These are phyloP conservation scores for Mycena filopes DNA, from an alignment of 768 basidiomycete species.

Conservation along the genomic window DNA sequence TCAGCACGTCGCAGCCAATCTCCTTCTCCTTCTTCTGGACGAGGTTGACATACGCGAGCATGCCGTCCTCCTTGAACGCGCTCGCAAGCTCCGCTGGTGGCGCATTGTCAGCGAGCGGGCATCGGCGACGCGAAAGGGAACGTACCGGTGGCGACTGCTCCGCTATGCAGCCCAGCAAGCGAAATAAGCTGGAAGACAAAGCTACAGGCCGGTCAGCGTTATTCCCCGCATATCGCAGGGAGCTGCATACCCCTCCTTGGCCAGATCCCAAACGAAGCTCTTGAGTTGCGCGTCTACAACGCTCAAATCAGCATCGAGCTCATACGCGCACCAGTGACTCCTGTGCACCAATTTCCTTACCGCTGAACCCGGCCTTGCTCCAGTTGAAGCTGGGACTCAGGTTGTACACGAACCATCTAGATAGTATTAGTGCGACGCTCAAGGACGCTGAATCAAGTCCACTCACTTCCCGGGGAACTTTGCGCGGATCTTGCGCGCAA, in stretches of 20 bases:
- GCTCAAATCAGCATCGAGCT: no score
- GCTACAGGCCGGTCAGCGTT: conserved; percentile 47
- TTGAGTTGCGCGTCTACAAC: conserved; percentile 76
- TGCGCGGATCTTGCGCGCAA: conserved; percentile 80
- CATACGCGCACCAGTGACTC: no score
- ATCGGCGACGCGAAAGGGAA: conserved; percentile 3
- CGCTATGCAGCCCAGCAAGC: conserved; percentile 87
- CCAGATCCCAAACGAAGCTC: conserved; percentile 90
- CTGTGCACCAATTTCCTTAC: conserved; percentile 46
- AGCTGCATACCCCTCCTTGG: conserved; percentile 77
- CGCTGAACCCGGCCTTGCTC: conserved; percentile 83
- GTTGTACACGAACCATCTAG: conserved; percentile 95
- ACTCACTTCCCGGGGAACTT: conserved; percentile 77
- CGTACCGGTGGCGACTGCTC: conserved; percentile 80
- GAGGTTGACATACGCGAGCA: conserved; percentile 94
- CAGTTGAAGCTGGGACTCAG: conserved; percentile 96
- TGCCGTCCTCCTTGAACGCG: conserved; percentile 88
- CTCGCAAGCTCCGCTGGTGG: conserved; percentile 78
- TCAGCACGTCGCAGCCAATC: conserved; percentile 89
- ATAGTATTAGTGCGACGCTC: no score
- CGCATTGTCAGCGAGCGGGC: not conserved
- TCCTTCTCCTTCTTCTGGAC: conserved; percentile 91
- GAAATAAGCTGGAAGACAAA: conserved; percentile 92
- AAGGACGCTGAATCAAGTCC: not conserved
- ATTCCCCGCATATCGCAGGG: not conserved